Base-by-base conservation (phyloP, 371 early-diverging fungal genomes). In the Coemansia sp. region DNA sequence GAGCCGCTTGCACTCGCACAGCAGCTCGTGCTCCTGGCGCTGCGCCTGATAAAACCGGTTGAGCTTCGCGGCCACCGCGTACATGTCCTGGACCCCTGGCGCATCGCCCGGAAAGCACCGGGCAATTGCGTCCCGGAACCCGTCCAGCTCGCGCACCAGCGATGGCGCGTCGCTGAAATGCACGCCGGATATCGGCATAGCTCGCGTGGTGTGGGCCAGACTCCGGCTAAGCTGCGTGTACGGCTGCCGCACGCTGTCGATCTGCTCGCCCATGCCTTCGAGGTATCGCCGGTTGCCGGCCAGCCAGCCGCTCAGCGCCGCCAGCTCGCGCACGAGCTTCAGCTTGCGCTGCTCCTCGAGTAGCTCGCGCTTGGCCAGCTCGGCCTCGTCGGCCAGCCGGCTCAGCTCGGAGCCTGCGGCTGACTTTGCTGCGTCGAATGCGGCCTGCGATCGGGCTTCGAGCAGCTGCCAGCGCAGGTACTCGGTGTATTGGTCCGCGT, bases 111-210 rank as follows among this genome's bases (percentile, higher is more conserved):
- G 48, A 52, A 73, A 73, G n/a, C 48, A 40, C 14, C 20, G 16
- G 9, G 30, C 41, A 4, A 74, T 63, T 2, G 59, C 59, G 4
- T 53, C 65, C 8, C 26, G 59, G 54, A 62, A 68, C 32, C 20
- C 52, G 14, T 56, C 55, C 47, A 74, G 20, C 39, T 69, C 75
- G 32, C 34, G 51, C 14, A 59, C 65, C 55, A 74, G 43, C 34
- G 58, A 7, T 49, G 53, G 62, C 16, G 41, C 39, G 20, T 65
- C 57, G 36, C 36, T 48, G 47, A 41, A 68, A 14, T 53, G 38
- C 14, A 74, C 75, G 56, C 45, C 62, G 13, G 65, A 36, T 11
- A 74, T 52, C 11, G 75, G 69, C 75, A 74, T 74, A 3, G 75
- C 70, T 14, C 63, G 57, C 30, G 75, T 63, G 5, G 75, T 69